Evolutionary conservation across 805 yeast species (phyloP), one percentile per base, ranked within the genome.

Genomic region (Nakazawaea populi): DNA sequence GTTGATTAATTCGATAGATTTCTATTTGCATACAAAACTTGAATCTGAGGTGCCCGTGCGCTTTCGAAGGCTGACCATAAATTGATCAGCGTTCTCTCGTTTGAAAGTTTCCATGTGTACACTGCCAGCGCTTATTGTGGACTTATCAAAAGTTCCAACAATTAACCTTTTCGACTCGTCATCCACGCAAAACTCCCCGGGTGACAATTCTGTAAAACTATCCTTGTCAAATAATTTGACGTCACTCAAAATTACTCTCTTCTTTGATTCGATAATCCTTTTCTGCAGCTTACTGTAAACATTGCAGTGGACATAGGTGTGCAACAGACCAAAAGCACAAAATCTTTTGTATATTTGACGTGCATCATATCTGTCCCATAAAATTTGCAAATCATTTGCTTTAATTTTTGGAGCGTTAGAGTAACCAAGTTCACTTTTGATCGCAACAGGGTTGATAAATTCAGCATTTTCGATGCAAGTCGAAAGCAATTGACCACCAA

Each of bases 401-500:
- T 65, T 58, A 31, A 87, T 71, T 59, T 82, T 85, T 1, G 76
- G 66, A 0, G 96, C 94, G 51, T 79, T 71, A 0, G 87, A 78
- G 53, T 58, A 74, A 43, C 67, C 56, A 47, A 67, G 65, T 4
- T 50, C 42, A 1, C 72, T 62, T 2, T 44, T 18, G 2, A 68
- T 5, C 1, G 58, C 47, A 0, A 30, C 42, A 1, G 59, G 52
- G 45, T 65, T 59, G 37, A 48, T 44, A 50, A 59, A 74, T 6
- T 65, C 40, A 1, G 66, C 60, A 1, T 69, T 52, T 1, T 58
- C 56, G 0, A 90, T 54, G 0, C 79, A 79, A 0, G 73, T 53
- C 0, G 62, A 64, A 10, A 92, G 68, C 18, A 87, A 63, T 0
- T 73, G 63, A 0, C 89, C 89, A 1, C 97, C 97, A 2, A 70